Conservation (phyloP, 2,329 filamentous ascomycete genomes). For the Ascochyta rabiei region DNA sequence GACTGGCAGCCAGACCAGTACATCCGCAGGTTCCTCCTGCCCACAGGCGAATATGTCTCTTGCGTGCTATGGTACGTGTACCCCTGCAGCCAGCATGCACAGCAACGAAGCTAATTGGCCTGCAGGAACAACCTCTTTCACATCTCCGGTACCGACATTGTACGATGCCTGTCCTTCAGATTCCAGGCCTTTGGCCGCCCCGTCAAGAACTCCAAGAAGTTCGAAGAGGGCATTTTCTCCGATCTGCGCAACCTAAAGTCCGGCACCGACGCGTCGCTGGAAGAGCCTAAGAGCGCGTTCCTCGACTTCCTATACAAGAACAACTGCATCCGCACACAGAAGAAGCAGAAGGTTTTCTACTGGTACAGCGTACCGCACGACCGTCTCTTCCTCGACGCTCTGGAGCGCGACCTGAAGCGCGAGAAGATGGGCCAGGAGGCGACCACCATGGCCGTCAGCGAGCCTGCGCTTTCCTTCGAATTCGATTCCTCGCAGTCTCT, state of each 20-base stretch:
- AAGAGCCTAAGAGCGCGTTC: slow-evolving; percentile 98
- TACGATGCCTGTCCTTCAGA: slow-evolving; percentile 94
- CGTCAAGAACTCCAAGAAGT: slow-evolving; percentile 99
- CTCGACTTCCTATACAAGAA: slow-evolving; percentile 99
- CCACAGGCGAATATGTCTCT: slow-evolving; percentile 97
- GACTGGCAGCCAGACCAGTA: slow-evolving; percentile 98
- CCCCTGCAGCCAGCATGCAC: neutral
- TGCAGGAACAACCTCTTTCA: slow-evolving; percentile 96
- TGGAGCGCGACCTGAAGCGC: slow-evolving; percentile 96
- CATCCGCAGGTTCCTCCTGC: slow-evolving; percentile 91
- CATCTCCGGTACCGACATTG: slow-evolving; percentile 98
- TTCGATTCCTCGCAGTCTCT: slow-evolving; percentile 99
- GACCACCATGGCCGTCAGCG: slow-evolving; percentile 93
- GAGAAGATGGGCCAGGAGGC: slow-evolving; percentile 99
- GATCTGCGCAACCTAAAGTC: slow-evolving; percentile 98
- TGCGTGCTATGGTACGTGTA: slow-evolving; percentile 84
- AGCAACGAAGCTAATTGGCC: slow-evolving; percentile 32
- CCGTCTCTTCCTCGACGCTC: slow-evolving; percentile 92
- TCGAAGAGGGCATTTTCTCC: slow-evolving; percentile 99
- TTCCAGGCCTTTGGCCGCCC: slow-evolving; percentile 98
- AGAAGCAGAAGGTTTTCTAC: slow-evolving; percentile 99
- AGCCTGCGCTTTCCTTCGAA: slow-evolving; percentile 96
- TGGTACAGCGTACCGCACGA: slow-evolving; percentile 99
- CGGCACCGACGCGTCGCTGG: slow-evolving; percentile 94
- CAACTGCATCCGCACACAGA: slow-evolving; percentile 99